A percentile compares a stretch with the other conserved stretches of the same genome.
phyloP scores from a whole-genome alignment of 2,329 filamentous ascomycete genomes.

The Colletotrichum simmondsii region DNA sequence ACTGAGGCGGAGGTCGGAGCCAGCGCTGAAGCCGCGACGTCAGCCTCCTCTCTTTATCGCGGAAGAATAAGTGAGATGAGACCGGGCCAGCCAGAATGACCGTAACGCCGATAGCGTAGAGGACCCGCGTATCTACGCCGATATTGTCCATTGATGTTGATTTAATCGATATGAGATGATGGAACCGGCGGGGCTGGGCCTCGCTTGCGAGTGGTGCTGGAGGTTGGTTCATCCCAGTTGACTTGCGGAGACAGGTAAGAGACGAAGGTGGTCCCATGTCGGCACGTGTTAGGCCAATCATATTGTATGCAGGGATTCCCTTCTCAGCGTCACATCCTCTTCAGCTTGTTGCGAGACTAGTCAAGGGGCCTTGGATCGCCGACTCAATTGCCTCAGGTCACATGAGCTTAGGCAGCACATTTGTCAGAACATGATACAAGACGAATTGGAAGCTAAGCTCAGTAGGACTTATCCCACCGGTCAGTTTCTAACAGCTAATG shows the following conservation, averaged over 20 bases:
- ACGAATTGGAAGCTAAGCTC: neutral
- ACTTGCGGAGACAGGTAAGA: neutral
- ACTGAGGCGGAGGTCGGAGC: neutral
- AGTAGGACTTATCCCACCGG: neutral
- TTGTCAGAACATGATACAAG: no score
- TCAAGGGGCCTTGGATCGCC: neutral
- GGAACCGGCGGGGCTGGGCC: neutral
- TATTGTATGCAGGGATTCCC: neutral
- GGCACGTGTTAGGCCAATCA: neutral
- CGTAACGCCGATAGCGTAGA: neutral
- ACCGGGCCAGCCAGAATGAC: neutral
- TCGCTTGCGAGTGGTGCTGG: neutral
- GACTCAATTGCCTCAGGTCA: neutral
- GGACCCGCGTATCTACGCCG: neutral
- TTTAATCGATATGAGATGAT: neutral
- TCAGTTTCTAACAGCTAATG: neutral
- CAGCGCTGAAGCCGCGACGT: neutral
- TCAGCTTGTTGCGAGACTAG: neutral
- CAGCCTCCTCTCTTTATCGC: neutral
- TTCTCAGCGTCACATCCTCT: neutral
- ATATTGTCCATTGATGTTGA: neutral
- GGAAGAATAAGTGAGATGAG: neutral
- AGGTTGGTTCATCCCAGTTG: slow-evolving; percentile 1
- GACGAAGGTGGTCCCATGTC: neutral
- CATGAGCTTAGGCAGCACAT: neutral